Evolutionary conservation across 2,329 filamentous ascomycete genomes (phyloP), one percentile per base, ranked within the genome.

Genomic region (Neopestalotiopsis sp.): DNA sequence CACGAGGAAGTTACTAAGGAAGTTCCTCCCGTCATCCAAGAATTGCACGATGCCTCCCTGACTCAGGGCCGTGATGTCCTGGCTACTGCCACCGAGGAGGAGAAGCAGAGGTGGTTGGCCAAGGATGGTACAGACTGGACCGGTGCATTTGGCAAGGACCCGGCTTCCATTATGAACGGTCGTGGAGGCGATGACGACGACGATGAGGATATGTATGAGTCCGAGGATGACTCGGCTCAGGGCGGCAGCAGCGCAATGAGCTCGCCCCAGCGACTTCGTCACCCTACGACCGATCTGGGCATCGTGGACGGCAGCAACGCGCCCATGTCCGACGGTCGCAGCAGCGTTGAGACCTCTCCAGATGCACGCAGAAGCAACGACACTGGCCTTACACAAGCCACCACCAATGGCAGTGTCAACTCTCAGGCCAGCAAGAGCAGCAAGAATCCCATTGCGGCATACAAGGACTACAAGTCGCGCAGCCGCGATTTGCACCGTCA

Each of bases 91-190:
- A 84, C 89, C 9, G 88, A 91, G 45, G 90, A 92, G 65, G 92
- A 95, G 71, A 93, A 92, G 81, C 81, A 88, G 71, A 91, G 88
- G 73, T 97, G 94, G 94, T 84, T 97, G 9, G 85, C 90, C 62
- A 93, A 91, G 78, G 89, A 93, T 70, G 95, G 94, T 2, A 91
- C 90, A 2, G 94, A 97, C 79, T 97, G 94, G 94, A 92, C 88
- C 49, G 93, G 92, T 4, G 93, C 94, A 0, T 97, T 97, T 78
- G 94, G 94, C 0, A 81, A 93, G 69, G 92, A 97, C 71, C 94
- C 94, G 0, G 85, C 85, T 9, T 83, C 79, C 4, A 67, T 85
- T 40, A 75, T 86, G 83, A 73, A 81, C 45, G 78, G 74, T 49
- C 72, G 70, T 20, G 49, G 75, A 20, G 71, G 75, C n/a, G 71